Evolutionary conservation across 192 early-diverging fungal genomes (phyloP).

Genomic region (Coemansia nantahalensis): DNA sequence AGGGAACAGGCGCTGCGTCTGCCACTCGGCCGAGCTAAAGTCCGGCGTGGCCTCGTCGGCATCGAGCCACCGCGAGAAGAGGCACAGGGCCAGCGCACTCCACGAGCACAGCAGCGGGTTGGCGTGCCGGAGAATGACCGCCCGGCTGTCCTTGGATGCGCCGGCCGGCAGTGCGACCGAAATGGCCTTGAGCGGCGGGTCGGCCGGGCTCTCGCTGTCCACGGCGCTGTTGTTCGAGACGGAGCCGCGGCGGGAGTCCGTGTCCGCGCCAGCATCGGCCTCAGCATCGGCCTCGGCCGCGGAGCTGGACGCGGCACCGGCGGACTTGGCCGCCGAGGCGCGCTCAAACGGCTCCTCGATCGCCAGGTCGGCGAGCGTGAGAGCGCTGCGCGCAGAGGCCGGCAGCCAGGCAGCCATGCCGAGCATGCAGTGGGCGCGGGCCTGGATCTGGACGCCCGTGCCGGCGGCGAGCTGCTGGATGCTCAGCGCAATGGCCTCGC

Average conservation of each 20-base stretch:
- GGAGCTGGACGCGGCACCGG: background rate
- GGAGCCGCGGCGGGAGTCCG: no score
- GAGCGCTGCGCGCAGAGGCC: conserved; percentile 13
- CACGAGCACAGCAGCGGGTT: conserved; percentile 46
- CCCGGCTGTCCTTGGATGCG: background rate
- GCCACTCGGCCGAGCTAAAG: conserved; percentile 36
- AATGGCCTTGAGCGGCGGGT: background rate
- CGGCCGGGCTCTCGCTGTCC: background rate
- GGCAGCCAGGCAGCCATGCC: conserved; percentile 41
- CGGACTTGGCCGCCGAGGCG: no score
- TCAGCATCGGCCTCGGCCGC: background rate
- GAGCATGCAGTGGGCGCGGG: conserved; percentile 22
- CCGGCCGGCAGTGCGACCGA: background rate
- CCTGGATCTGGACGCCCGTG: conserved; percentile 16
- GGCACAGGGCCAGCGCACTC: conserved; percentile 36
- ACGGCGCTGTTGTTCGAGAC: no score
- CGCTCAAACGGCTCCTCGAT: conserved; percentile 26
- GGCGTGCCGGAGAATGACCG: conserved; percentile 20
- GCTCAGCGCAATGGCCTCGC: conserved; percentile 28
- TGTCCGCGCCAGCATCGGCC: background rate
- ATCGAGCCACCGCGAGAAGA: conserved; percentile 41
- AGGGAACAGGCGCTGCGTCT: conserved; percentile 33
- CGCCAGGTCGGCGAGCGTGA: conserved; percentile 40
- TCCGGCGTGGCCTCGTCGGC: conserved; percentile 37
- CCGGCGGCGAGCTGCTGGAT: conserved; percentile 18